Percentiles rank a stretch among this genome's conserved stretches.
Conservation (phyloP, 495 filamentous ascomycete species). For the Penicillium crystallinum region DNA sequence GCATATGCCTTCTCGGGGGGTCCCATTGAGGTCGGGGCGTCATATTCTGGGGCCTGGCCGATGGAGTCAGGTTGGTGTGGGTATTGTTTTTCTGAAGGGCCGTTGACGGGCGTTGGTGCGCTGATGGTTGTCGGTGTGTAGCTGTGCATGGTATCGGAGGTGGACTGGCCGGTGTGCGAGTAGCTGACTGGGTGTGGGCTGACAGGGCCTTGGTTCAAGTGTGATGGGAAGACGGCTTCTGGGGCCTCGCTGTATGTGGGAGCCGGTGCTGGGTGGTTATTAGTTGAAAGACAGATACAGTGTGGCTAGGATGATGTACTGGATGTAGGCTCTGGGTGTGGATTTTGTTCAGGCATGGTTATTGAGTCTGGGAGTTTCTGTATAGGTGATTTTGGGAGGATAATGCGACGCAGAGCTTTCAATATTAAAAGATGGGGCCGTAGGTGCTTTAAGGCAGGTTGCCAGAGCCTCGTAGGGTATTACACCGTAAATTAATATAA, state of each 20-base stretch:
- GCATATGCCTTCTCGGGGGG: slow-evolving; percentile 15
- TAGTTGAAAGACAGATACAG: neutral
- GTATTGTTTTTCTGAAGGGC: neutral
- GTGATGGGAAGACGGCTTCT: neutral
- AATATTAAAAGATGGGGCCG: neutral
- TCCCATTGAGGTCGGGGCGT: neutral
- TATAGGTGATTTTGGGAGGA: neutral
- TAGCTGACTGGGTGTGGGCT: neutral
- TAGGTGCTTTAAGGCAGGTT: neutral
- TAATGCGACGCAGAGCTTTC: neutral
- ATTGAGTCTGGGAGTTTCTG: neutral
- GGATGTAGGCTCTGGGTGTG: neutral
- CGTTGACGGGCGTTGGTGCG: neutral
- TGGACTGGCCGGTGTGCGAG: neutral
- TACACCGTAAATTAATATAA: neutral
- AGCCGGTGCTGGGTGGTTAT: neutral
- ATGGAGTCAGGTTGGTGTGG: slow-evolving; percentile 1
- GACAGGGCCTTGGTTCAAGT: neutral
- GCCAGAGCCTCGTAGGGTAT: neutral
- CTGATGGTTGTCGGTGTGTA: neutral
- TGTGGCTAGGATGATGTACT: neutral
- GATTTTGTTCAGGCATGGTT: neutral
- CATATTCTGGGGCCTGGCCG: neutral
- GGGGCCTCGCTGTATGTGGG: slow-evolving; percentile 5
- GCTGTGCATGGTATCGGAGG: neutral